Percentiles rank a stretch among this genome's conserved stretches.
Evolutionary conservation across 2,329 filamentous ascomycete genomes (phyloP).

Genomic region (Clonostachys chloroleuca): DNA sequence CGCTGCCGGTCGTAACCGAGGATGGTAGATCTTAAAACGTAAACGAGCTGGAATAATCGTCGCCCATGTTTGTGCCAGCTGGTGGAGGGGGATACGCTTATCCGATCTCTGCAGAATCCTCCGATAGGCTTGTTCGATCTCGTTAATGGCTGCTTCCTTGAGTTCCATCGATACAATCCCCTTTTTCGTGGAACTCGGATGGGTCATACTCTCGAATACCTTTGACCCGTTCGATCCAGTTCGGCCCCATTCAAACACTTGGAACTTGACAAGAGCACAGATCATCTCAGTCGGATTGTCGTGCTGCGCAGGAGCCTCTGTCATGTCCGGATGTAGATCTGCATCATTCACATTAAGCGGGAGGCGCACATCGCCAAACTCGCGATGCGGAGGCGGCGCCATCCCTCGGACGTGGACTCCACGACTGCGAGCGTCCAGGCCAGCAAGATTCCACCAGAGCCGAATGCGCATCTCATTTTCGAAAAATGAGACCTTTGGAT

Average conservation of each 20-base stretch:
- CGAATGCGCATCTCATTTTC: conserved; percentile 17
- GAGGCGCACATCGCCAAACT: conserved; percentile 11
- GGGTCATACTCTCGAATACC: conserved; percentile 7
- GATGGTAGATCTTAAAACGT: conserved; percentile 19
- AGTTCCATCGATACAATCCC: conserved; percentile 1
- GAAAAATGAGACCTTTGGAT: conserved; percentile 10
- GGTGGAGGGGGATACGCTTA: conserved; percentile 17
- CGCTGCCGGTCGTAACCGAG: conserved; percentile 6
- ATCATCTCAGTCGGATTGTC: conserved; percentile 53
- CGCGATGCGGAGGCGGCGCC: neutral
- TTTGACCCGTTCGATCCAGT: conserved; percentile 11
- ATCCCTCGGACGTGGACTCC: neutral
- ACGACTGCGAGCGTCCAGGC: conserved; percentile 7
- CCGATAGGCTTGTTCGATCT: conserved; percentile 15
- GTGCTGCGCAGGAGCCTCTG: conserved; percentile 35
- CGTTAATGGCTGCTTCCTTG: conserved; percentile 14
- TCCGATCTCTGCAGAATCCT: conserved; percentile 15
- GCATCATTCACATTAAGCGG: conserved; percentile 53
- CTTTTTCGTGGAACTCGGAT: conserved; percentile 2
- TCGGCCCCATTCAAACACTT: conserved; percentile 16
- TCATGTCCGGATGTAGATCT: conserved; percentile 46
- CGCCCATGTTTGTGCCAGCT: conserved; percentile 10
- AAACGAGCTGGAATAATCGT: conserved; percentile 16
- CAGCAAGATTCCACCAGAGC: conserved; percentile 18
- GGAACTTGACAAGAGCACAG: conserved; percentile 23